Evolutionary conservation across 352 stramenopile genomes (phyloP).

Genomic region (Phytophthora constricta): DNA sequence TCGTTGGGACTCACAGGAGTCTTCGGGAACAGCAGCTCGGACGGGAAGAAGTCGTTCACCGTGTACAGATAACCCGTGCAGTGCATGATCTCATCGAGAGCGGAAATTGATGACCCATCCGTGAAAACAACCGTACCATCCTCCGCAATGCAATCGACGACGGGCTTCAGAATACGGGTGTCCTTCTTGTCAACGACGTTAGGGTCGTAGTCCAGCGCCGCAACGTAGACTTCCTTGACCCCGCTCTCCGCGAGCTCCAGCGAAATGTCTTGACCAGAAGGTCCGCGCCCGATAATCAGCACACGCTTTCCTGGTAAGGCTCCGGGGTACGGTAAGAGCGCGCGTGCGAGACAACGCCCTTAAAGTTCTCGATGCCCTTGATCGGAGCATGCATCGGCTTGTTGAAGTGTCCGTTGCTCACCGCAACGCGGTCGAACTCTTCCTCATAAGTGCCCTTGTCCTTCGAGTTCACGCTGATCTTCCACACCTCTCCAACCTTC

Average conservation of each 20-base stretch:
- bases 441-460: constrained; percentile 55
- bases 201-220: constrained; percentile 45
- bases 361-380: constrained; percentile 57
- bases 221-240: constrained; percentile 56
- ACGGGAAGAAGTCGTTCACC: constrained; percentile 53
- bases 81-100: constrained; percentile 72
- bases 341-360: constrained; percentile 43
- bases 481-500: constrained; percentile 43
- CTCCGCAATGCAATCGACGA: constrained; percentile 45
- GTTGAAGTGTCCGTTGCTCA: constrained; percentile 79
- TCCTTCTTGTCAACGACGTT: constrained; percentile 31
- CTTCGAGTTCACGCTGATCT: constrained; percentile 38
- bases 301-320: constrained; percentile 52
- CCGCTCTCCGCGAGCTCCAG: constrained; percentile 52
- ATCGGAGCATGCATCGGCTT: constrained; percentile 52
- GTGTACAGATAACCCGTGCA: constrained; percentile 76
- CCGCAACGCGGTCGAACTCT: constrained; percentile 65
- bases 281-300: constrained; percentile 70
- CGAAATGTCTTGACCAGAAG: constrained; percentile 75
- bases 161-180: constrained; percentile 54
- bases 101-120: constrained; percentile 47
- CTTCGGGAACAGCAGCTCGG: constrained; percentile 47
- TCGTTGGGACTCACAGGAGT: constrained; percentile 5
- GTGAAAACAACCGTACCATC: constrained; percentile 57
- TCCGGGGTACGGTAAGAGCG: constrained; percentile 53